Conservation (phyloP, 139 green algal species). For the Coccomyxa sp. region DNA sequence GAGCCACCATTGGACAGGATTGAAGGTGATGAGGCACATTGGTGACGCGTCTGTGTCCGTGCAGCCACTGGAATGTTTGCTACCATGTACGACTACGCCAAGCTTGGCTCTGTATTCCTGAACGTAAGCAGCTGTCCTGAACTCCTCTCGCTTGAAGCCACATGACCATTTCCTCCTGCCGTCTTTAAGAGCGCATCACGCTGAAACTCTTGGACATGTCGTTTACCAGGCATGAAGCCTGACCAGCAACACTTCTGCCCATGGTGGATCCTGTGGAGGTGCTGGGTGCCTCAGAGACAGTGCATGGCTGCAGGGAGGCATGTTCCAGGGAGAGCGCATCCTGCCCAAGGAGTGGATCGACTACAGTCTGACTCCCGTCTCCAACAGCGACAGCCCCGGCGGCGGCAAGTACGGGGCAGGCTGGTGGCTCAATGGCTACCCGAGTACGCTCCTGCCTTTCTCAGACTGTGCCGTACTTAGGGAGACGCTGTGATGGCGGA, state of each 20-base stretch:
- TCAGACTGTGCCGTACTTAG: background rate
- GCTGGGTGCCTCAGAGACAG: too few relatives aligned
- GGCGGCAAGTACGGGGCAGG: background rate
- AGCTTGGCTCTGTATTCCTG: background rate
- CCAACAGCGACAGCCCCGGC: background rate
- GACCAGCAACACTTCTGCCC: too few relatives aligned
- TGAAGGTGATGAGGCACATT: too few relatives aligned
- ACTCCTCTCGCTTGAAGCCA: too few relatives aligned
- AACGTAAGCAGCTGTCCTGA: too few relatives aligned
- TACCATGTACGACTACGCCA: background rate
- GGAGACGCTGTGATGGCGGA: too few relatives aligned
- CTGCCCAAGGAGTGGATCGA: background rate
- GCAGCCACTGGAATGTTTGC: background rate
- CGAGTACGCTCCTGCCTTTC: background rate
- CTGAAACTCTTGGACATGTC: too few relatives aligned
- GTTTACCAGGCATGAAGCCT: too few relatives aligned
- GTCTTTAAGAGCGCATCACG: too few relatives aligned
- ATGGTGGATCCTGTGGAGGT: too few relatives aligned
- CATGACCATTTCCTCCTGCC: too few relatives aligned
- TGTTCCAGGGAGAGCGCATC: background rate
- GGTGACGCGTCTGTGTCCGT: background rate
- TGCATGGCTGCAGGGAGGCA: background rate
- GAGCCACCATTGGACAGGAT: too few relatives aligned
- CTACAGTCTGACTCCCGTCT: background rate
- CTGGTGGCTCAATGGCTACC: background rate